phyloP scores from a whole-genome alignment of 306 rosid genomes.

The Rubus parviflorus region DNA sequence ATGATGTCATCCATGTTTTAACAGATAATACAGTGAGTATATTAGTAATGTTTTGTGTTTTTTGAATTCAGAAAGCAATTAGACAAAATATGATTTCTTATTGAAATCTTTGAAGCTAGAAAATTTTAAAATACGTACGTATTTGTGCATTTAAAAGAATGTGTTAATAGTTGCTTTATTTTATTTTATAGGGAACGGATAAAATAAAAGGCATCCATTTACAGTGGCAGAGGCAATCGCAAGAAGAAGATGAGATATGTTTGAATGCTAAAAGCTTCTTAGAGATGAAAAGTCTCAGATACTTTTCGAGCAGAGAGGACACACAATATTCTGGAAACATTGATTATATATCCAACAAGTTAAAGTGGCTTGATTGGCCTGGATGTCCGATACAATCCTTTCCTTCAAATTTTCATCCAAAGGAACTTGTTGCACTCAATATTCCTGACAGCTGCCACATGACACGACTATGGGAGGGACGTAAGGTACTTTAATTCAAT shows the following conservation, averaged over 20 bases:
- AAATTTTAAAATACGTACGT: no score
- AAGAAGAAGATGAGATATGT: constrained; percentile 1
- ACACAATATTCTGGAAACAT: constrained; percentile 6
- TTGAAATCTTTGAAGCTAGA: not conserved
- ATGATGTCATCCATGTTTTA: no score
- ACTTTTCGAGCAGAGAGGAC: constrained; percentile 20
- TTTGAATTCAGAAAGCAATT: no score
- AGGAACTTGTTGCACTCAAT: constrained; percentile 32
- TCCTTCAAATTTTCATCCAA: constrained; percentile 26
- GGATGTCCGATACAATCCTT: constrained; percentile 19
- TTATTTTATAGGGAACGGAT: no score
- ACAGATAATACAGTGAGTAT: no score
- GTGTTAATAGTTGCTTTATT: constrained; percentile 23
- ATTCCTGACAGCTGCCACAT: constrained; percentile 29
- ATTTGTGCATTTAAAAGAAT: no score
- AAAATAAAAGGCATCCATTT: no score
- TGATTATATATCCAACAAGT: constrained; percentile 24
- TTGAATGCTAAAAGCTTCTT: constrained; percentile 25
- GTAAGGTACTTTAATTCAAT: not conserved
- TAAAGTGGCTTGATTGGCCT: constrained; percentile 36
- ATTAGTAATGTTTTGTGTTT: no score
- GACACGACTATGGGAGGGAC: not conserved
- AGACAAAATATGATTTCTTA: not conserved
- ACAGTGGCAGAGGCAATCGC: no score
- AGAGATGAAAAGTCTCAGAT: constrained; percentile 25